Conservation (phyloP, 306 rosid species). For the Inga leiocalycina region DNA sequence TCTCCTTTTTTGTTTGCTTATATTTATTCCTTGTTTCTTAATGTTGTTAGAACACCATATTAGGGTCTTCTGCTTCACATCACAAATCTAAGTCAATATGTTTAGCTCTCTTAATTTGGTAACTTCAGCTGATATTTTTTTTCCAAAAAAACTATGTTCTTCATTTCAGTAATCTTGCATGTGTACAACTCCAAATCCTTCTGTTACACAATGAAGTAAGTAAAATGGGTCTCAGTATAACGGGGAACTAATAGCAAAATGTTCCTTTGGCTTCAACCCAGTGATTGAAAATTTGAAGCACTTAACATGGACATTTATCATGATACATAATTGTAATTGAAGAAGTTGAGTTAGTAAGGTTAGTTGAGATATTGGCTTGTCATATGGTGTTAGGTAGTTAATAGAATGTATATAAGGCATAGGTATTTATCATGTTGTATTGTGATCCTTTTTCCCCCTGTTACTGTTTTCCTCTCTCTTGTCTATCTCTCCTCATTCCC, state of each 20-base stretch:
- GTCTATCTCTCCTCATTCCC: too few species aligned
- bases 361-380: too few species aligned
- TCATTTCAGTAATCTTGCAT: neutral
- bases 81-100: neutral
- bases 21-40: neutral
- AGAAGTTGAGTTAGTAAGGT: too few species aligned
- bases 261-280: neutral
- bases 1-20: neutral
- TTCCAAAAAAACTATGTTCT: neutral
- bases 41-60: neutral
- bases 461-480: too few species aligned
- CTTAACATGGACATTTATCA: neutral
- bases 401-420: too few species aligned
- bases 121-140: neutral
- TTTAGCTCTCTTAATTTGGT: neutral
- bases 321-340: neutral
- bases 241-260: neutral
- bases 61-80: neutral
- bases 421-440: too few species aligned
- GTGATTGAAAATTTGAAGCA: neutral
- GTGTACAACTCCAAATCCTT: neutral
- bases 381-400: too few species aligned
- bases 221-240: neutral
- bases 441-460: too few species aligned
- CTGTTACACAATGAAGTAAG: slow-evolving; percentile 12